Percentiles rank a stretch among this genome's conserved stretches.
Evolutionary conservation across 257 asterid species (phyloP).

Genomic region (Solanum etuberosum): DNA sequence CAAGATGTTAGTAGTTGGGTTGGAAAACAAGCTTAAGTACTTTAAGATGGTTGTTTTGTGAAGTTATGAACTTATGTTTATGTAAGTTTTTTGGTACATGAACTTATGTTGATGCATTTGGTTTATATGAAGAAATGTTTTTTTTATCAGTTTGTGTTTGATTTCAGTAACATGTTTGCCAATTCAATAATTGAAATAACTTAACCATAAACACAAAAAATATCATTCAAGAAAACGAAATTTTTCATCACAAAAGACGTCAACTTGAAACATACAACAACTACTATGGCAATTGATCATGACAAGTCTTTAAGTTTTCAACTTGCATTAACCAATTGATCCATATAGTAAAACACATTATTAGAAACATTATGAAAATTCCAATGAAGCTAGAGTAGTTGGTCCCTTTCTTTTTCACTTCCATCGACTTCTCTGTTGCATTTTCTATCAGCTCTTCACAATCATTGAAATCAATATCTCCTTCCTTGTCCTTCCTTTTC

Average conservation of each 20-base stretch:
- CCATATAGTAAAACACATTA: neutral
- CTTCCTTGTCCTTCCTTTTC: neutral
- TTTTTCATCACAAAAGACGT: neutral
- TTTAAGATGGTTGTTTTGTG: neutral
- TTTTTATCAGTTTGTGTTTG: neutral
- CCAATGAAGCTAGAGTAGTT: too few species aligned
- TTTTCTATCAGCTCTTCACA: too few species aligned
- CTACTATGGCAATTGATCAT: neutral
- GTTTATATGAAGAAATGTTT: too few species aligned
- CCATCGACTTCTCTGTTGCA: neutral
- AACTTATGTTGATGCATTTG: neutral
- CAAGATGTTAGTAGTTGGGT: too few species aligned
- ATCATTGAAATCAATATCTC: neutral
- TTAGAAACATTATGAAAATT: too few species aligned
- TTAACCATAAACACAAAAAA: neutral
- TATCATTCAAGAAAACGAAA: neutral
- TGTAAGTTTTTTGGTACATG: too few species aligned
- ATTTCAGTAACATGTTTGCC: too few species aligned
- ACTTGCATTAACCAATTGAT: neutral
- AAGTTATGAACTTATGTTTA: too few species aligned
- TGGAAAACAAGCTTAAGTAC: too few species aligned
- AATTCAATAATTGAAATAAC: too few species aligned
- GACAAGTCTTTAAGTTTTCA: neutral
- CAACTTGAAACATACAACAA: neutral
- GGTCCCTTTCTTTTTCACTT: too few species aligned